These are phyloP conservation scores for Phytophthora megakarya DNA, from an alignment of 352 stramenopile species.

Conservation along the genomic window DNA sequence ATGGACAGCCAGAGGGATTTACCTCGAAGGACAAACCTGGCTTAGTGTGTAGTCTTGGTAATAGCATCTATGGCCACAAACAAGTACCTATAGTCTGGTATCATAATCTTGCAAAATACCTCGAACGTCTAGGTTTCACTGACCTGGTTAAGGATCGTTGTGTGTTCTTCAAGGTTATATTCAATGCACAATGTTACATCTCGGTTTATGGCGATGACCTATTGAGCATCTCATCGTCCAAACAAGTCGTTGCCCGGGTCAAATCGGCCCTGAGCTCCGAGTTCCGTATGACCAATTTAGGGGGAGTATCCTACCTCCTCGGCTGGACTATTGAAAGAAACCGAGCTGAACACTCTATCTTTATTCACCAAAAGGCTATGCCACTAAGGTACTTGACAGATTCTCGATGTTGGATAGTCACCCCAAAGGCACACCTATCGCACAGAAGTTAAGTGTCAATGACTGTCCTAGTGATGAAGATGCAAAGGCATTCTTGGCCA, in stretches of 20 bases:
- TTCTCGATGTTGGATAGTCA: not conserved
- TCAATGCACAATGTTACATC: constrained; percentile 10
- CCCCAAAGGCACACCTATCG: no score
- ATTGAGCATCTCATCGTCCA: constrained; percentile 2
- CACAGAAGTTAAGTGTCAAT: not conserved
- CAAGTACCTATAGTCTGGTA: constrained; percentile 1
- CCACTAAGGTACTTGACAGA: not conserved
- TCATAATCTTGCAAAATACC: constrained; percentile 3
- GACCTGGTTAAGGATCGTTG: constrained; percentile 3
- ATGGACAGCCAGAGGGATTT: constrained; percentile 10
- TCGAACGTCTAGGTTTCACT: constrained; percentile 7
- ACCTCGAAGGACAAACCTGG: not conserved
- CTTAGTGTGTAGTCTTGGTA: constrained; percentile 1
- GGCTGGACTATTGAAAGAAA: constrained; percentile 3
- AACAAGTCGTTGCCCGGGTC: constrained; percentile 2
- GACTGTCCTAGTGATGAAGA: not conserved
- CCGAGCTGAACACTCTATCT: not conserved
- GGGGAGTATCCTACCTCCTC: constrained; percentile 11
- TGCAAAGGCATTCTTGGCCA: no score
- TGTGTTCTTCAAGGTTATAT: constrained; percentile 11
- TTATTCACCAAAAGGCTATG: constrained; percentile 17
- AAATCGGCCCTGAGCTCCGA: constrained; percentile 8
- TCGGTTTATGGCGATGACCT: constrained; percentile 12
- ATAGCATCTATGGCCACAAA: constrained; percentile 7
- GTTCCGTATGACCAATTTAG: constrained; percentile 11